Evolutionary conservation across 2,329 filamentous ascomycete species (phyloP).

Genomic region (Nigrospora sphaerica): DNA sequence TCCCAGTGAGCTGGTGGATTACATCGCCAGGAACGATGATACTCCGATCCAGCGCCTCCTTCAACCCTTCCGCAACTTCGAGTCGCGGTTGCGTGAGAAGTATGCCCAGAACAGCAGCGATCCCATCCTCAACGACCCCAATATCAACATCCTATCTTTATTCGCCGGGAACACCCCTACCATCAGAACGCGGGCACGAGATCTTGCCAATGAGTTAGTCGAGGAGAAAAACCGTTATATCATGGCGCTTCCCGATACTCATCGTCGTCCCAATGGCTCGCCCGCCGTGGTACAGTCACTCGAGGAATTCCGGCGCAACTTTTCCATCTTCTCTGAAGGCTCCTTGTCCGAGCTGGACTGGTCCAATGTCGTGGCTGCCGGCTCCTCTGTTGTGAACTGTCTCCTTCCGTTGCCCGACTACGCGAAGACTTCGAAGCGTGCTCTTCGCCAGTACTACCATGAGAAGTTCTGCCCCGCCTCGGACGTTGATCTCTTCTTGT

Average conservation of each 20-base stretch:
- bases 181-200: slow-evolving; percentile 56
- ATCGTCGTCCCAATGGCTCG: slow-evolving; percentile 55
- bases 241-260: slow-evolving; percentile 56
- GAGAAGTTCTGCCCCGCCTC: slow-evolving; percentile 74
- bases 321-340: slow-evolving; percentile 74
- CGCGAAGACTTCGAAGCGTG: slow-evolving; percentile 55
- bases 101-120: slow-evolving; percentile 63
- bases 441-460: slow-evolving; percentile 69
- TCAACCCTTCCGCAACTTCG: slow-evolving; percentile 60
- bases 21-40: slow-evolving; percentile 48
- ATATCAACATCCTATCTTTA: slow-evolving; percentile 59
- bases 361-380: slow-evolving; percentile 75
- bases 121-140: slow-evolving; percentile 44
- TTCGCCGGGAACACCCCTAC: slow-evolving; percentile 50
- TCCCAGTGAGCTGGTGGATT: slow-evolving; percentile 36
- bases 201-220: slow-evolving; percentile 48
- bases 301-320: slow-evolving; percentile 70
- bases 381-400: slow-evolving; percentile 74
- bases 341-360: slow-evolving; percentile 71
- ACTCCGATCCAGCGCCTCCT: slow-evolving; percentile 51
- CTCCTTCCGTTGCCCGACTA: slow-evolving; percentile 63
- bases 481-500: slow-evolving; percentile 82
- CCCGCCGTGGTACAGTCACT: slow-evolving; percentile 62
- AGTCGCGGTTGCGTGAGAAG: slow-evolving; percentile 57
- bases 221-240: slow-evolving; percentile 60